phyloP scores from a whole-genome alignment of 1,284 basidiomycete genomes.

The Athelia psychrophila region DNA sequence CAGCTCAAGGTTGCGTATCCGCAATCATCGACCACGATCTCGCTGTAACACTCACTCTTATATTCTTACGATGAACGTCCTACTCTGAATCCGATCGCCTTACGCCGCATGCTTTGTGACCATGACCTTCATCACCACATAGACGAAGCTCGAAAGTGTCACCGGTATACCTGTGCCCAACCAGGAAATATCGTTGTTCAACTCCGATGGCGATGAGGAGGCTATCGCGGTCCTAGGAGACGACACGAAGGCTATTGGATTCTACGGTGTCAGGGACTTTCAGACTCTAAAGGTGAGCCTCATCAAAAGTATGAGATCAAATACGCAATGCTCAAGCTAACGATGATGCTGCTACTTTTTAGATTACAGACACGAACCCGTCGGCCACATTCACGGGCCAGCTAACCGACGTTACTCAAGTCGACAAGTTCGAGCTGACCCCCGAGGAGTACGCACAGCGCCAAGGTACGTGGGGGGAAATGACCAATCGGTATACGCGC shows the following conservation, averaged over 20 bases:
- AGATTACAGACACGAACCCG: slow-evolving; percentile 83
- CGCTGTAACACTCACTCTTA: slow-evolving; percentile 4
- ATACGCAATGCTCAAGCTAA: background rate
- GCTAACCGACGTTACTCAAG: slow-evolving; percentile 80
- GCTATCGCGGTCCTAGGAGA: slow-evolving; percentile 59
- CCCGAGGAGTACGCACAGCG: slow-evolving; percentile 81
- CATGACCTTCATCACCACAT: slow-evolving; percentile 3
- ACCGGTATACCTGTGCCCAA: slow-evolving; percentile 83
- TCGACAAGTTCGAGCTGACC: slow-evolving; percentile 92
- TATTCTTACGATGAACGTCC: too few species aligned
- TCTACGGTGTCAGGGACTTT: slow-evolving; percentile 67
- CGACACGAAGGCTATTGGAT: slow-evolving; percentile 66
- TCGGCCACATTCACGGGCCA: slow-evolving; percentile 73
- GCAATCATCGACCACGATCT: background rate
- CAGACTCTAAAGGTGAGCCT: slow-evolving; percentile 71
- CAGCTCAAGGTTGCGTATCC: slow-evolving; percentile 71
- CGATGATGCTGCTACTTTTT: slow-evolving; percentile 5
- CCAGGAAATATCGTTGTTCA: slow-evolving; percentile 66
- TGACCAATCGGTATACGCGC: too few species aligned
- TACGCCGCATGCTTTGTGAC: too few species aligned
- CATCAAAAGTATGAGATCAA: background rate
- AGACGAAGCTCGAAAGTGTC: slow-evolving; percentile 86
- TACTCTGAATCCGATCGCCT: too few species aligned
- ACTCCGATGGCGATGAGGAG: slow-evolving; percentile 53
- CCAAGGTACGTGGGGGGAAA: slow-evolving; percentile 63